These are phyloP conservation scores for Verticillium nubilum DNA, from an alignment of 2,329 filamentous ascomycete species.

Conservation along the genomic window DNA sequence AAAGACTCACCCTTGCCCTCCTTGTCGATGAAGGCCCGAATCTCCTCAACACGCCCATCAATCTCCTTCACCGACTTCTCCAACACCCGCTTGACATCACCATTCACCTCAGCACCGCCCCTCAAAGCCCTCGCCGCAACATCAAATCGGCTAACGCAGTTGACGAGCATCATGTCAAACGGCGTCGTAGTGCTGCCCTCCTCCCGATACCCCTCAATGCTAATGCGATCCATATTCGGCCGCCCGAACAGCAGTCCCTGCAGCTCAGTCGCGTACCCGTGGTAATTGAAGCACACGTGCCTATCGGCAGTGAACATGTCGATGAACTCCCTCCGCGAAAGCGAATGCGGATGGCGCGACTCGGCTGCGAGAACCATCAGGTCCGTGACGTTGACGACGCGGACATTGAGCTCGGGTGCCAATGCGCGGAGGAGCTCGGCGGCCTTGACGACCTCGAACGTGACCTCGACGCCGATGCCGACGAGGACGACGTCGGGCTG, in stretches of 20 bases:
- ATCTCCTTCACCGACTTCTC: constrained; percentile 43
- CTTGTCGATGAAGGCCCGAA: constrained; percentile 44
- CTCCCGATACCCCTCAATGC: constrained; percentile 55
- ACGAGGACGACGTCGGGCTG: constrained; percentile 59
- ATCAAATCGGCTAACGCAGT: constrained; percentile 54
- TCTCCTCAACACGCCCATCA: constrained; percentile 38
- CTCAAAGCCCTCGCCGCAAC: constrained; percentile 49
- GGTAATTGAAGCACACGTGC: constrained; percentile 61
- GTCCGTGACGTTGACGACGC: constrained; percentile 62
- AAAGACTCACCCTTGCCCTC: constrained; percentile 43
- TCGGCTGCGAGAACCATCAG: constrained; percentile 56
- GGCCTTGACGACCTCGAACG: constrained; percentile 58
- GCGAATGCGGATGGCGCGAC: constrained; percentile 52
- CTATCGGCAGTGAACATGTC: constrained; percentile 51
- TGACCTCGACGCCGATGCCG: constrained; percentile 61
- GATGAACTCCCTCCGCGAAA: constrained; percentile 45
- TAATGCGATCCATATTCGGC: constrained; percentile 42
- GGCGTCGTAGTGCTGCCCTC: constrained; percentile 64
- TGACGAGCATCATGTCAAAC: constrained; percentile 65
- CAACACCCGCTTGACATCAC: constrained; percentile 36
- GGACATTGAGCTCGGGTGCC: constrained; percentile 47
- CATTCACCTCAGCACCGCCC: constrained; percentile 40
- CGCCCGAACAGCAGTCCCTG: constrained; percentile 57
- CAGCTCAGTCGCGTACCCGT: constrained; percentile 57
- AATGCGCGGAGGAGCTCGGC: constrained; percentile 47